Evolutionary conservation across 768 basidiomycete species (phyloP), one percentile per base, ranked within the genome.

Genomic region (Tricholomella constricta): DNA sequence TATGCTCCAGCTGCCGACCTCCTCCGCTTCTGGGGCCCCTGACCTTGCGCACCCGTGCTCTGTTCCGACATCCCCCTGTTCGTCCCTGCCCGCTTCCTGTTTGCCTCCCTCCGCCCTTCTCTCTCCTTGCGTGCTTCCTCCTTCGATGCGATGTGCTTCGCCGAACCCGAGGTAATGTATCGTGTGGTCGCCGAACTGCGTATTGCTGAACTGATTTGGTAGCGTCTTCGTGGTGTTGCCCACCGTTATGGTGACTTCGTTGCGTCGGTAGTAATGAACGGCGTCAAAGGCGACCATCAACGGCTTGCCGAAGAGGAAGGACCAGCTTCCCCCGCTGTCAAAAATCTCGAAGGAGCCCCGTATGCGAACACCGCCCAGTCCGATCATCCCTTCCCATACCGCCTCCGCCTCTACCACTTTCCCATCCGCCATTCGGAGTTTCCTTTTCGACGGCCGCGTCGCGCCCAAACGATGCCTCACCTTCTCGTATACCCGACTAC

Each of bases 371-470:
- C 46, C 48, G 2, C 48, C 58, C n/a, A 69, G 36, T 3, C 25
- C 19, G 0, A 71, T 50, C 0, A n/a, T n/a, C n/a, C n/a, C n/a
- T n/a, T n/a, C n/a, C n/a, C n/a, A n/a, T n/a, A n/a, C n/a, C n/a
- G n/a, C n/a, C n/a, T n/a, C n/a, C n/a, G n/a, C n/a, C n/a, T n/a
- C n/a, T n/a, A n/a, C n/a, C n/a, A n/a, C n/a, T 6, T 27, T 10
- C 0, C 72, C 68, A 54, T 69, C 63, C 14, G 71, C 73, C 72
- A 75, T 72, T 3, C 64, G 36, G 6, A 75, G 54, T 1, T 14
- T n/a, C 32, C 50, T 55, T 0, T 5, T 4, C 1, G 71, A 72
- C 4, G 37, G 48, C 3, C 25, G 7, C 17, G 50, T 48, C 0
- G n/a, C 9, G 8, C 58, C 41, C 6, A 71, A 17, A 15, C 51